These are phyloP conservation scores for Neocallimastix lanati DNA, from an alignment of 192 early-diverging fungal genomes.

Conservation along the genomic window DNA sequence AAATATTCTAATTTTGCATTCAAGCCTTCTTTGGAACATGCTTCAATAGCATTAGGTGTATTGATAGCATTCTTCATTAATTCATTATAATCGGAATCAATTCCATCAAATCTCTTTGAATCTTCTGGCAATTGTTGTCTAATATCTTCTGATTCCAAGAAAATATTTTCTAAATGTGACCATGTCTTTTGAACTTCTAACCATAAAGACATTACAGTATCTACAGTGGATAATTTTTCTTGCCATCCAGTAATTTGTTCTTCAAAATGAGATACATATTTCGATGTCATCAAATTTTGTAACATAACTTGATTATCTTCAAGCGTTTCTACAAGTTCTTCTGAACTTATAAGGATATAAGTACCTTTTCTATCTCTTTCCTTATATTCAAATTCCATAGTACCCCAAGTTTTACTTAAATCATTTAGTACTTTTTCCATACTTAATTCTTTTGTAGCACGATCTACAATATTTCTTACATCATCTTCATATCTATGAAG, in stretches of 20 bases:
- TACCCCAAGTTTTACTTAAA: slow-evolving; percentile 35
- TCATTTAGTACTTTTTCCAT: slow-evolving; percentile 55
- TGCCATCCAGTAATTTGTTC: slow-evolving; percentile 45
- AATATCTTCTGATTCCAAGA: slow-evolving; percentile 47
- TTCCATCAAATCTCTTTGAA: slow-evolving; percentile 37
- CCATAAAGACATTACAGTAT: slow-evolving; percentile 34
- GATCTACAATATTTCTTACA: slow-evolving; percentile 43
- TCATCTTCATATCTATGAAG: slow-evolving; percentile 48
- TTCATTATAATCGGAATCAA: slow-evolving; percentile 33
- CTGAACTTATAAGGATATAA: slow-evolving; percentile 25
- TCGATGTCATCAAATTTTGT: slow-evolving; percentile 46
- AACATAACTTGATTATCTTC: slow-evolving; percentile 54
- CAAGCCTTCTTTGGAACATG: slow-evolving; percentile 32
- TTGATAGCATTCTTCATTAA: slow-evolving; percentile 33
- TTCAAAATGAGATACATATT: slow-evolving; percentile 46
- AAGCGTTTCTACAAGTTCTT: slow-evolving; percentile 42
- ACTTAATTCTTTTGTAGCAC: slow-evolving; percentile 40
- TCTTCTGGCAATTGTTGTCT: slow-evolving; percentile 44
- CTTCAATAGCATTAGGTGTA: slow-evolving; percentile 37
- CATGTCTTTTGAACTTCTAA: slow-evolving; percentile 47
- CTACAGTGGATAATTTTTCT: slow-evolving; percentile 34
- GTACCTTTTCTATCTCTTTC: slow-evolving; percentile 32
- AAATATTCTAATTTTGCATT: slow-evolving; percentile 30
- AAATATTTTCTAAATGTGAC: slow-evolving; percentile 46
- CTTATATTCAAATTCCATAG: slow-evolving; percentile 48